Conservation (phyloP, 805 yeast species). For the Yarrowia sp. region DNA sequence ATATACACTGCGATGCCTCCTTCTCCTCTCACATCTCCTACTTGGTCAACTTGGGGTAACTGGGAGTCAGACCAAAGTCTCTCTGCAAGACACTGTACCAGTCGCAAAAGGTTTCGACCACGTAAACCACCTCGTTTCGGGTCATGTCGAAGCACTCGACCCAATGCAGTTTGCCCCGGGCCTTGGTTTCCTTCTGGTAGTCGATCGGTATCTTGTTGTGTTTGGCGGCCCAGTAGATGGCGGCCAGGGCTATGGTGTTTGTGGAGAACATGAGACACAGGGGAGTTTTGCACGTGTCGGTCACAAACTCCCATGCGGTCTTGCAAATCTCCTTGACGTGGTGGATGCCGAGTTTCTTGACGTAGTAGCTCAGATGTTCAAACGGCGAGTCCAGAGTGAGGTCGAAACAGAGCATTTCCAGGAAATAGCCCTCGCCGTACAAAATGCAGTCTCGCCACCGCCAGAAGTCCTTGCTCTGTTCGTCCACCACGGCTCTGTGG, state of each 20-base stretch:
- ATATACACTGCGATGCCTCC: background rate
- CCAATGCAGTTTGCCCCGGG: constrained; percentile 33
- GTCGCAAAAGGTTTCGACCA: constrained; percentile 30
- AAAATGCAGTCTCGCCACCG: constrained; percentile 59
- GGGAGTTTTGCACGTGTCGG: constrained; percentile 52
- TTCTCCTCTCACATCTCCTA: background rate
- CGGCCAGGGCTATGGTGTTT: constrained; percentile 51
- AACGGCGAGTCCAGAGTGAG: constrained; percentile 55
- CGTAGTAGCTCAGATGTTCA: constrained; percentile 41
- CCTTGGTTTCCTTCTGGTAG: constrained; percentile 32
- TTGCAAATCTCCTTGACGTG: constrained; percentile 44
- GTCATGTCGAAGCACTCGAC: constrained; percentile 37
- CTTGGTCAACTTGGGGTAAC: constrained; percentile 26
- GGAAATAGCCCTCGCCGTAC: constrained; percentile 56
- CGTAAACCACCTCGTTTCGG: constrained; percentile 31
- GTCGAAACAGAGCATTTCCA: constrained; percentile 59
- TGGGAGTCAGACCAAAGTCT: constrained; percentile 3
- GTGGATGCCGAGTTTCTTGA: constrained; percentile 43
- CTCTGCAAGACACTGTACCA: constrained; percentile 29
- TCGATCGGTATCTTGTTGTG: constrained; percentile 30
- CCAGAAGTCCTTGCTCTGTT: constrained; percentile 58
- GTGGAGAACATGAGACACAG: constrained; percentile 49
- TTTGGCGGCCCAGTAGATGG: constrained; percentile 51
- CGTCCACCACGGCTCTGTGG: constrained; percentile 53
- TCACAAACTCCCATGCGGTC: constrained; percentile 51